phyloP scores from a whole-genome alignment of 2,329 filamentous ascomycete species.

The Akanthomyces uredinophilus region DNA sequence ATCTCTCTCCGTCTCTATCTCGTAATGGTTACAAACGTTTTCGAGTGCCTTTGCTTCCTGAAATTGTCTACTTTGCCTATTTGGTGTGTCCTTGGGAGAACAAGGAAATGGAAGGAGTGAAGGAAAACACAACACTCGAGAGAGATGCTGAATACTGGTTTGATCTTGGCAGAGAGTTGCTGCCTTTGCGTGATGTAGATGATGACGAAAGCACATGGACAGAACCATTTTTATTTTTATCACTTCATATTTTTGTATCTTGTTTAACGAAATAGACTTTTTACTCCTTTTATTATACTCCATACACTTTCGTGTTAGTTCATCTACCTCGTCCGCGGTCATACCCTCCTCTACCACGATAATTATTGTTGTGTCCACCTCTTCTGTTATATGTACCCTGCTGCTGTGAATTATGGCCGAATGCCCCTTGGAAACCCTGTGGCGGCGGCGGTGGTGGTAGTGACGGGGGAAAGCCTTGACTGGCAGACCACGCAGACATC shows the following conservation, averaged over 20 bases:
- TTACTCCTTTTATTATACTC: neutral
- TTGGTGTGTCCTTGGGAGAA: neutral
- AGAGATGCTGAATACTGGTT: neutral
- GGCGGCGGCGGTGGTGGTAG: slow-evolving; percentile 16
- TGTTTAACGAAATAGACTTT: neutral
- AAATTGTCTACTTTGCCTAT: neutral
- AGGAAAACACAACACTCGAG: neutral
- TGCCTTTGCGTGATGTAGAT: slow-evolving; percentile 4
- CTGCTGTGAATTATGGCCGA: neutral
- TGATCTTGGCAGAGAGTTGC: neutral
- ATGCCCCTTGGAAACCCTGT: neutral
- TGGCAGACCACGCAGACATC: slow-evolving; percentile 14
- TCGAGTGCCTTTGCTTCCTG: neutral
- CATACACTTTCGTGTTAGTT: neutral
- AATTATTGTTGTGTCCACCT: slow-evolving; percentile 19
- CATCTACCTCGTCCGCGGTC: slow-evolving; percentile 27
- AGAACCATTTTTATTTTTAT: neutral
- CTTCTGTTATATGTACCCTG: neutral
- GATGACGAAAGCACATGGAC: neutral
- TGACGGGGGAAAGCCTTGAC: slow-evolving; percentile 12
- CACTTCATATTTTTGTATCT: neutral
- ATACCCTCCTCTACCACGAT: slow-evolving; percentile 27
- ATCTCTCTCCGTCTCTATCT: neutral
- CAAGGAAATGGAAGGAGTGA: neutral
- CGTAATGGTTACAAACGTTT: neutral